Evolutionary conservation across 257 asterid species (phyloP).

Genomic region (Leonotis leonurus): DNA sequence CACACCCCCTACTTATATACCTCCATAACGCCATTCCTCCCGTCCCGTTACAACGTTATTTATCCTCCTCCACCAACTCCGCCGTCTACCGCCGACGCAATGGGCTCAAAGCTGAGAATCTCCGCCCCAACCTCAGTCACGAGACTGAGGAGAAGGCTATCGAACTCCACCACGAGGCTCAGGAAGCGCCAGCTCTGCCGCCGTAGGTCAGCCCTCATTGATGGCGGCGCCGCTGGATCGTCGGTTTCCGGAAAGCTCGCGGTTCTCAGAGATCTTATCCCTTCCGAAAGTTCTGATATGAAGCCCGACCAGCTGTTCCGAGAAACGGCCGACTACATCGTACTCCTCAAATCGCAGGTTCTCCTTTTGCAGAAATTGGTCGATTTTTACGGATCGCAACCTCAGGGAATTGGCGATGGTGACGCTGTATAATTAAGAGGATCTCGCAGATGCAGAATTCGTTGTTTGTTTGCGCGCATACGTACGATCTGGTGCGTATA

Average conservation of each 20-base stretch:
- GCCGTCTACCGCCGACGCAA: constrained; percentile 16
- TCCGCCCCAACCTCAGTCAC: constrained; percentile 19
- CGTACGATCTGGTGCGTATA: too few relatives aligned
- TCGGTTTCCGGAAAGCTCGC: constrained; percentile 67
- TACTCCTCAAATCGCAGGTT: constrained; percentile 61
- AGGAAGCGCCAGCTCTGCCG: constrained; percentile 26
- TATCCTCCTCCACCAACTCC: neutral
- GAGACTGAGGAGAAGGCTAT: constrained; percentile 36
- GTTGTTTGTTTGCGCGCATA: too few relatives aligned
- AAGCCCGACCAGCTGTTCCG: constrained; percentile 56
- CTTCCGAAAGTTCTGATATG: constrained; percentile 28
- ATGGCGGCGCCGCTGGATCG: constrained; percentile 16
- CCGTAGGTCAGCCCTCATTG: constrained; percentile 6
- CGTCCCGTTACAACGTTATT: constrained; percentile 38
- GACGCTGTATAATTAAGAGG: too few relatives aligned
- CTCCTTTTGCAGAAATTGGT: constrained; percentile 64
- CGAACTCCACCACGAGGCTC: constrained; percentile 19
- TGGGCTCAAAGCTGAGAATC: constrained; percentile 47
- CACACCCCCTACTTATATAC: constrained; percentile 49
- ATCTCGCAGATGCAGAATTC: neutral
- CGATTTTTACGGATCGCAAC: constrained; percentile 44
- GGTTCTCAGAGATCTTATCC: constrained; percentile 61
- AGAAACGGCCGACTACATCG: constrained; percentile 79
- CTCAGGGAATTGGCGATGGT: constrained; percentile 30
- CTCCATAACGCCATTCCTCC: constrained; percentile 34